Base-by-base conservation (phyloP, 208 protist species). In the Trypanosoma platydactyli region DNA sequence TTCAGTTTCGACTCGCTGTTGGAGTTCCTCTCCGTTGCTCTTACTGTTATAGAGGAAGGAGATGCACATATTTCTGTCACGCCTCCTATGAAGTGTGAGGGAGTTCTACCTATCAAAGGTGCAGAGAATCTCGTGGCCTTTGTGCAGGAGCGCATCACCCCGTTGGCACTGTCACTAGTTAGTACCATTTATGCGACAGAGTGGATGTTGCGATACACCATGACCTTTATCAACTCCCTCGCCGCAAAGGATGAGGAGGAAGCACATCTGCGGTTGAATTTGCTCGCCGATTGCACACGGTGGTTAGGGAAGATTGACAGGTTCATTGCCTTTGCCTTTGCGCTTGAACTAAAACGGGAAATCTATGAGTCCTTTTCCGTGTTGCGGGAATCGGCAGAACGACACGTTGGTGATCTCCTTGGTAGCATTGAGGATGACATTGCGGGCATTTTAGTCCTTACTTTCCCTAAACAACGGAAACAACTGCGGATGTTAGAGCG, bases 161-260 rank as follows among this genome's bases (percentile, higher is more conserved):
- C 77, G 0, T 50, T 76, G 5, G 77, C 77, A 12, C 79, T 85
- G 54, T 38, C 71, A 12, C 54, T 85, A 2, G 53, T 88, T 33
- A 67, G 77, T 7, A 66, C 73, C 15, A 64, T 81, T 15, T 84
- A 96, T 61, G 77, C 84, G 7, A 84, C 80, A 33, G 82, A 89
- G 61, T 96, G 90, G 90, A 85, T 94, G 66, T 40, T 92, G 46
- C 86, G 90, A 65, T 96, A 94, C 78, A 94, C 88, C 25, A 79
- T 94, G 62, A 75, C 71, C 24, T 96, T 91, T 58, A 66, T 96
- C 13, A 77, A 82, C 22, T 83, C 85, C 20, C 54, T 88, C 1
- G 11, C 51, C 12, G 70, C 84, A 3, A 38, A 50, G 22, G 76
- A 71, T 53, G 54, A 60, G 41, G 79, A 82, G 41, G 90, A 95